Evolutionary conservation across 2,329 filamentous ascomycete genomes (phyloP).

Genomic region (Colletotrichum salicis): DNA sequence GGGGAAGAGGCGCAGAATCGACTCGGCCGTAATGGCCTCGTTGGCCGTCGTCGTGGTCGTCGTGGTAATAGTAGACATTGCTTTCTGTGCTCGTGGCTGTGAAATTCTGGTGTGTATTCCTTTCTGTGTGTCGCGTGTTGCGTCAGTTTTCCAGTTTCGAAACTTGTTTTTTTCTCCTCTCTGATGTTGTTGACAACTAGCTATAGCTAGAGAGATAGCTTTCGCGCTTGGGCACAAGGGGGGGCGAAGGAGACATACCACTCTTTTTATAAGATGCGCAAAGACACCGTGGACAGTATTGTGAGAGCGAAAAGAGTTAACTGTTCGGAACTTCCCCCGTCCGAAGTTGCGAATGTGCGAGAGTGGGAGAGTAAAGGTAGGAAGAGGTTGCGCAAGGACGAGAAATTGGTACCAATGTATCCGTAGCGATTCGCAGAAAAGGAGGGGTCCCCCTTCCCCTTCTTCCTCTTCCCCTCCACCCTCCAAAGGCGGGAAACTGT

Average conservation of each 20-base stretch:
- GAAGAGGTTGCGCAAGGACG: background rate
- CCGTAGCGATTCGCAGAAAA: background rate
- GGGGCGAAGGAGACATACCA: background rate
- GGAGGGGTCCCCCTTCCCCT: slow-evolving; percentile 9
- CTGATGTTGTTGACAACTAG: background rate
- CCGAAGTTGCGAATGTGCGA: slow-evolving; percentile 7
- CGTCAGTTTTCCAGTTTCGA: background rate
- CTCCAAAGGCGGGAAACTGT: background rate
- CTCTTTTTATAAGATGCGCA: background rate
- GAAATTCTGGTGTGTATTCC: too few relatives aligned
- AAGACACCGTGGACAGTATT: background rate
- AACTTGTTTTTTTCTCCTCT: background rate
- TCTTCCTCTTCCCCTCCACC: background rate
- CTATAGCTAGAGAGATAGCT: background rate
- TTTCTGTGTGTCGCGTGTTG: background rate
- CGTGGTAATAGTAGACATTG: slow-evolving; percentile 45
- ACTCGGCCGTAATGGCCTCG: slow-evolving; percentile 82
- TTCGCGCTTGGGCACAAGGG: background rate
- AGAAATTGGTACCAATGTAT: background rate
- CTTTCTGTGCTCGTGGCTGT: background rate
- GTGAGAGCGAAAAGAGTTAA: background rate
- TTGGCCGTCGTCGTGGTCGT: slow-evolving; percentile 58
- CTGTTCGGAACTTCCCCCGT: slow-evolving; percentile 11
- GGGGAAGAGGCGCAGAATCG: slow-evolving; percentile 88
- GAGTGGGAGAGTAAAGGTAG: background rate